These are phyloP conservation scores for Collybiopsis confluens DNA, from an alignment of 768 basidiomycete species.

Conservation along the genomic window DNA sequence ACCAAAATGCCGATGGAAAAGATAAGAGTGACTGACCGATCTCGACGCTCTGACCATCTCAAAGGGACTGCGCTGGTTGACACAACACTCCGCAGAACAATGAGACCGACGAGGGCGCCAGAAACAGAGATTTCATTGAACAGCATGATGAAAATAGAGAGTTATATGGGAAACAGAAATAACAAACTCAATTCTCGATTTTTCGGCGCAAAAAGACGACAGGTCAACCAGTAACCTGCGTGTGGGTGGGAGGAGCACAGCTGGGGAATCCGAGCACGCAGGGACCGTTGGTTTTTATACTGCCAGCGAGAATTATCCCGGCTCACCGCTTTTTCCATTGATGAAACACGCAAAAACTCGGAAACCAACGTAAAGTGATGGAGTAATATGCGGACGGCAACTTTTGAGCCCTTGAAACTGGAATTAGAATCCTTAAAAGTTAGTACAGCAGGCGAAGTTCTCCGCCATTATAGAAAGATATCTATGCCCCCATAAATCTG, in stretches of 20 bases:
- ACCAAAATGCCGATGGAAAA: background rate
- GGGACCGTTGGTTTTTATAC: background rate
- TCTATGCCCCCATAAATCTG: too few relatives aligned
- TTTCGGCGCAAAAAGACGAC: background rate
- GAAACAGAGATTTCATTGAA: constrained; percentile 1
- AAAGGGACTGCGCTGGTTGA: background rate
- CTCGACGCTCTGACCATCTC: background rate
- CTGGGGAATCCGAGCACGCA: background rate
- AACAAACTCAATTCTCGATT: constrained; percentile 4
- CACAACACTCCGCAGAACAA: background rate
- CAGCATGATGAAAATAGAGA: background rate
- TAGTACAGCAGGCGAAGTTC: too few relatives aligned
- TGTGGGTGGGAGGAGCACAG: constrained; percentile 4
- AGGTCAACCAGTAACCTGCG: constrained; percentile 7
- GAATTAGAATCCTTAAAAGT: too few relatives aligned
- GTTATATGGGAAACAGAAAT: background rate
- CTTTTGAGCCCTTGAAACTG: too few relatives aligned
- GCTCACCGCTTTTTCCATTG: constrained; percentile 2
- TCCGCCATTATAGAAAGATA: too few relatives aligned
- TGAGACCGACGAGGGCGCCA: background rate
- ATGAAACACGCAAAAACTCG: background rate
- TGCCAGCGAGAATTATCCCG: background rate
- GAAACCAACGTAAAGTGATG: too few relatives aligned
- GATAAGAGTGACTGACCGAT: background rate
- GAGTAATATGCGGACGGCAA: too few relatives aligned